These are phyloP conservation scores for Podaxis pistillaris DNA, from an alignment of 768 basidiomycete species.

Conservation along the genomic window DNA sequence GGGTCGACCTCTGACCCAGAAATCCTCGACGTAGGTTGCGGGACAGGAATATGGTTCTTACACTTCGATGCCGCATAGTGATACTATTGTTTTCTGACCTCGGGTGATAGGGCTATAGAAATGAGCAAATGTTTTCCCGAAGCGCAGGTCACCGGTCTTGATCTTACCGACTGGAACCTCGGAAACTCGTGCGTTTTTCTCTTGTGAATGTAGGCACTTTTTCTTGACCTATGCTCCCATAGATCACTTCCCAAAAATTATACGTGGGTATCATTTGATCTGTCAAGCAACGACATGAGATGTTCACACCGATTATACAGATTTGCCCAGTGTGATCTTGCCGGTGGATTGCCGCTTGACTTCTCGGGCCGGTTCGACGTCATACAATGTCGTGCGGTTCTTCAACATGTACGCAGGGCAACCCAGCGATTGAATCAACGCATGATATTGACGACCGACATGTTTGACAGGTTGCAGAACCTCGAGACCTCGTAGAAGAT, in stretches of 20 bases:
- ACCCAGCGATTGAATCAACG: background rate
- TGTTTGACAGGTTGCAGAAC: background rate
- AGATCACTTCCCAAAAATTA: background rate
- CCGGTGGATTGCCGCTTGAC: background rate
- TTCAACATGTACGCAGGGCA: background rate
- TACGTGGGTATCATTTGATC: background rate
- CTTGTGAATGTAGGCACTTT: background rate
- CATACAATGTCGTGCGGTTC: slow-evolving; percentile 1
- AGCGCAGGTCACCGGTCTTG: background rate
- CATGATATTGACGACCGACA: background rate
- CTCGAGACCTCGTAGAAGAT: background rate
- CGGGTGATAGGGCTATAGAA: background rate
- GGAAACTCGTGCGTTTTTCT: background rate
- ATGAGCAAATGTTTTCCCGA: background rate
- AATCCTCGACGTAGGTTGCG: background rate
- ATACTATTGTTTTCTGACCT: background rate
- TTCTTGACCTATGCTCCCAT: background rate
- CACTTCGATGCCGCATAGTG: background rate
- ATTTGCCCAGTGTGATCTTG: background rate
- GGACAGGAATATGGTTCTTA: slow-evolving; percentile 1
- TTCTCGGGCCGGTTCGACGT: background rate
- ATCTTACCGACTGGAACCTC: background rate
- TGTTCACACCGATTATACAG: background rate
- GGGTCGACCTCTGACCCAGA: background rate
- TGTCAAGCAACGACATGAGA: background rate